Percentiles rank a stretch among this genome's conserved stretches.
These are phyloP conservation scores for Rhododendron ovatum DNA, from an alignment of 148 eudicot genomes.

Conservation along the genomic window DNA sequence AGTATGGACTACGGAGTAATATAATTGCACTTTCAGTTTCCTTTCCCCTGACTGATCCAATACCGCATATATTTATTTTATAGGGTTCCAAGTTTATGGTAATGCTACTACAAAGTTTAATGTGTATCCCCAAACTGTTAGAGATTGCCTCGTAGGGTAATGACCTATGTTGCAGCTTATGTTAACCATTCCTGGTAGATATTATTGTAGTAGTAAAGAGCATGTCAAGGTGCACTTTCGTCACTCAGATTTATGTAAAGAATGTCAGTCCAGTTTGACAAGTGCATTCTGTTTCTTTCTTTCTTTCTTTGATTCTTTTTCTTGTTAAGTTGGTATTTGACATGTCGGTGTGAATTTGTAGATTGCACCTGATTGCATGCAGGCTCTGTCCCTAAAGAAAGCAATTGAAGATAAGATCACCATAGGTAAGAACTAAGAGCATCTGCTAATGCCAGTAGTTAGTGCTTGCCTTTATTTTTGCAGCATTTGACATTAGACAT, in stretches of 20 bases:
- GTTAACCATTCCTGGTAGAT: not conserved
- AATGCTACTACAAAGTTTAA: not conserved
- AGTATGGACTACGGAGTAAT: not conserved
- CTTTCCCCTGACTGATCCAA: not conserved
- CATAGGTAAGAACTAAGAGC: constrained; percentile 18
- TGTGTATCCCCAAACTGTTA: not conserved
- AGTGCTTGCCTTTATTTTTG: no score
- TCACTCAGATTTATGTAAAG: not conserved
- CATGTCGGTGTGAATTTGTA: constrained; percentile 5
- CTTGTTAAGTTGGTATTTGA: not conserved
- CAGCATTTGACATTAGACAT: no score
- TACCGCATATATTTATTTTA: not conserved
- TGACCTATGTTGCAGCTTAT: not conserved
- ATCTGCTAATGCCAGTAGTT: not conserved
- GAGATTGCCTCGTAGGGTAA: not conserved
- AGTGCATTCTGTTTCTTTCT: not conserved
- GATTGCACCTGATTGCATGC: constrained; percentile 45
- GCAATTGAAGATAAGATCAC: constrained; percentile 28
- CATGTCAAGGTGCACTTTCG: not conserved
- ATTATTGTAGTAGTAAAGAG: not conserved
- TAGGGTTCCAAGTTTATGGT: not conserved
- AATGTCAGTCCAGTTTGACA: not conserved
- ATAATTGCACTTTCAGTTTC: not conserved
- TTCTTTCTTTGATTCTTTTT: no score
- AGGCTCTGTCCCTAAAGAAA: constrained; percentile 31